Evolutionary conservation across 768 basidiomycete genomes (phyloP), one percentile per base, ranked within the genome.

Genomic region (Hypholoma sublateritium): DNA sequence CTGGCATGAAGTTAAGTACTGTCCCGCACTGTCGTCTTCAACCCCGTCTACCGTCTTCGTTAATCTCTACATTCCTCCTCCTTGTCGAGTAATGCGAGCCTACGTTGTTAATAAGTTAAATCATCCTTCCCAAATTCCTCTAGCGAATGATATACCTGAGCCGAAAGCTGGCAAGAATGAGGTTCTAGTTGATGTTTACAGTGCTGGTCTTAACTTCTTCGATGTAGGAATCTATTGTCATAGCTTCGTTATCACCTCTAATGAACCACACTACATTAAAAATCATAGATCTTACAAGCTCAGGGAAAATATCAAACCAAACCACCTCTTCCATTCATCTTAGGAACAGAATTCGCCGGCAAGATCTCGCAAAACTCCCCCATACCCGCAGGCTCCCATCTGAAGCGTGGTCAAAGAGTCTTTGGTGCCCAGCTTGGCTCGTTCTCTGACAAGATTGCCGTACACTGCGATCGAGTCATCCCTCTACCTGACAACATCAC

Each of bases 241-340:
- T 32, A 32, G 1, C 28, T 32, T 32, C 28, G 28, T 32, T 65
- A 21, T 52, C 24, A 14, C n/a, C 53, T 25, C 39, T 22, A 17
- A 48, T 25, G 28, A 49, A 25, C 28, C 28, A 39, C 16, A 28
- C 54, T 37, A 43, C 13, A 9, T 6, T 16, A 44, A 35, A 60
- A 55, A 43, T 34, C 32, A 17, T 59, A 91, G 85, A 92, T 93
- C 60, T 74, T 96, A 24, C 93, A 95, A 74, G 77, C 86, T 0
- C 92, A 95, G 71, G 95, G 95, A 47, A 95, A 91, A 75, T 90
- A 96, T 69, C 95, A 96, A 66, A 70, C 72, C 53, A 88, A 95
- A 66, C 93, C 91, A 0, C 82, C 90, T 0, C 78, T 93, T 37
- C 95, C 95, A 0, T 97, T 95, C 72, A 79, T 85, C 5, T 81